Percentiles rank a stretch among this genome's conserved stretches.
These are phyloP conservation scores for Mycena rosella DNA, from an alignment of 768 basidiomycete species.

Conservation along the genomic window DNA sequence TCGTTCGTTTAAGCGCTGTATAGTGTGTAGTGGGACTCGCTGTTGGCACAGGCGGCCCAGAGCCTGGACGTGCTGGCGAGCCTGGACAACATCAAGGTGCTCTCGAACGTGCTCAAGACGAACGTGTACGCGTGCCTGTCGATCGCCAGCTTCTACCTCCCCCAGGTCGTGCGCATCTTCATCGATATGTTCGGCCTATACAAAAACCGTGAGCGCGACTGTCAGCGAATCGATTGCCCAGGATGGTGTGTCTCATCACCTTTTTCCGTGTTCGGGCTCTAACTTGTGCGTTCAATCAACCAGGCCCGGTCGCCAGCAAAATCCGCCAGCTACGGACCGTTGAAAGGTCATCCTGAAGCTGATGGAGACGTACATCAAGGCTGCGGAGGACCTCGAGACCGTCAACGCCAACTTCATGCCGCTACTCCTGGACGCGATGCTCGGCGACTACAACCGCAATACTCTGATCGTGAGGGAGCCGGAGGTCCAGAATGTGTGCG, in stretches of 20 bases:
- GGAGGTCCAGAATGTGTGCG: too few relatives aligned
- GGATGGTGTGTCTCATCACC: constrained; percentile 71
- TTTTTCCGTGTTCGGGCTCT: not conserved
- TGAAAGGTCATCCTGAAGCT: constrained; percentile 98
- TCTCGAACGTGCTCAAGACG: constrained; percentile 97
- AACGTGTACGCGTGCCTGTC: constrained; percentile 98
- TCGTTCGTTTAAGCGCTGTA: not conserved
- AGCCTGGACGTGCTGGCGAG: constrained; percentile 93
- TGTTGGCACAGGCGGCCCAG: constrained; percentile 95
- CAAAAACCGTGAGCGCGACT: constrained; percentile 95
- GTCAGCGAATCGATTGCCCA: constrained; percentile 93
- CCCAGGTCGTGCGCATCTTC: constrained; percentile 95
- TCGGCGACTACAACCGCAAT: constrained; percentile 96
- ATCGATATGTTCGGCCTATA: constrained; percentile 98
- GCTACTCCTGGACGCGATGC: constrained; percentile 94
- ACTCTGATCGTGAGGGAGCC: constrained; percentile 94
- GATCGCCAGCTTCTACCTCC: constrained; percentile 96
- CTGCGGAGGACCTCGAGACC: constrained; percentile 95
- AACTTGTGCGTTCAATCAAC: constrained; percentile 16
- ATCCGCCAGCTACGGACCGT: constrained; percentile 94
- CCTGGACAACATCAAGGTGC: constrained; percentile 94
- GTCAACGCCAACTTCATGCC: constrained; percentile 95
- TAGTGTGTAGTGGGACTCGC: constrained; percentile 99
- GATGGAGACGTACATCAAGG: constrained; percentile 97
- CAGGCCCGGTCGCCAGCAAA: constrained; percentile 90